Evolutionary conservation across 352 stramenopile species (phyloP).

Genomic region (Elongisporangium anandrum): DNA sequence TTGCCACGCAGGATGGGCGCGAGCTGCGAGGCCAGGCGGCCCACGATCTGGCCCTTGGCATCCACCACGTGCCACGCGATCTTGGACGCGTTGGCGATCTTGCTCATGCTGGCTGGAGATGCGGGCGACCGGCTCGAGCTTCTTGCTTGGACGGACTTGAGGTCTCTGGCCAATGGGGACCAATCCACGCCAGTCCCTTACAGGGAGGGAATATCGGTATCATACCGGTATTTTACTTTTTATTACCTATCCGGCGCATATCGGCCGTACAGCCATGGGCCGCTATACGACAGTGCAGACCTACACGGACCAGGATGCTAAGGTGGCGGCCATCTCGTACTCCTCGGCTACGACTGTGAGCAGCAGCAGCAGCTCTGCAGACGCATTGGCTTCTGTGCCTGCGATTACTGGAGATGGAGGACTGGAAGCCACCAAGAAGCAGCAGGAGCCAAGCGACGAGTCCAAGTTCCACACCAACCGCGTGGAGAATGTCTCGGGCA

Average conservation of each 20-base stretch:
- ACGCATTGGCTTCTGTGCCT: constrained; percentile 8
- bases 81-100: constrained; percentile 78
- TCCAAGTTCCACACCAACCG: constrained; percentile 56
- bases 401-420: constrained; percentile 1
- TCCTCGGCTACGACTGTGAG: constrained; percentile 12
- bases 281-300: constrained; percentile 82
- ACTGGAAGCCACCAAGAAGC: not conserved
- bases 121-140: constrained; percentile 1
- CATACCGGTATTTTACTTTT: constrained; percentile 1
- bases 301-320: constrained; percentile 79
- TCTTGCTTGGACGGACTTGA: not conserved
- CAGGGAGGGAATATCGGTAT: constrained; percentile 2
- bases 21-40: constrained; percentile 94
- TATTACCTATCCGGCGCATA: not conserved
- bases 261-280: constrained; percentile 31
- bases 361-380: constrained; percentile 1
- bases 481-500: constrained; percentile 95
- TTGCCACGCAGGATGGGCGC: constrained; percentile 96
- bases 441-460: constrained; percentile 14
- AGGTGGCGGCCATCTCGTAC: constrained; percentile 67
- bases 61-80: constrained; percentile 96
- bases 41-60: constrained; percentile 94
- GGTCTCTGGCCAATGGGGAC: not conserved
- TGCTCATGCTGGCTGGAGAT: constrained; percentile 49
- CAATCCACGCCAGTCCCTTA: not conserved